These are phyloP conservation scores for Sclerotiophoma versabilis DNA, from an alignment of 2,329 filamentous ascomycete genomes.

Conservation along the genomic window DNA sequence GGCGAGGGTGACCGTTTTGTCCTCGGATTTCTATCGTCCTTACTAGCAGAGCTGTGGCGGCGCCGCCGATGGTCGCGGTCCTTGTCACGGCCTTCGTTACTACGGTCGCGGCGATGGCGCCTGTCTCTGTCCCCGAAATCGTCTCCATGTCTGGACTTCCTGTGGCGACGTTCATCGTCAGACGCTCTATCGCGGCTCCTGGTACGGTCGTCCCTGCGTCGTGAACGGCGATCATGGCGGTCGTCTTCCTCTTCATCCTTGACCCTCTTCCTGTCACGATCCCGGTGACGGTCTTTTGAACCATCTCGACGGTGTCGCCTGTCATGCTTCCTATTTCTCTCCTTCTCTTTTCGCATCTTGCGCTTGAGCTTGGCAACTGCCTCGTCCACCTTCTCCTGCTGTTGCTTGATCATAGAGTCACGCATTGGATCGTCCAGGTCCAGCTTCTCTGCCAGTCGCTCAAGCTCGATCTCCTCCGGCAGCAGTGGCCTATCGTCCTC, in stretches of 20 bases:
- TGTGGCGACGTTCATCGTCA: constrained; percentile 18
- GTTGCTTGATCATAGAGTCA: constrained; percentile 84
- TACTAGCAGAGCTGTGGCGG: constrained; percentile 22
- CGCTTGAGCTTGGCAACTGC: constrained; percentile 66
- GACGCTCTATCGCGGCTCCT: constrained; percentile 23
- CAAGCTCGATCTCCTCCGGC: constrained; percentile 82
- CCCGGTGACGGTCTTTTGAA: constrained; percentile 34
- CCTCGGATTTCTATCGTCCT: constrained; percentile 17
- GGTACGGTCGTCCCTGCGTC: constrained; percentile 21
- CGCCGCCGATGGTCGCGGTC: constrained; percentile 13
- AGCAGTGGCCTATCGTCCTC: constrained; percentile 68
- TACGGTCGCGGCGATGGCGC: constrained; percentile 23
- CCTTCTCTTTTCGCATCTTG: constrained; percentile 55
- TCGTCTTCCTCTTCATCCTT: constrained; percentile 27
- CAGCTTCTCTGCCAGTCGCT: constrained; percentile 75
- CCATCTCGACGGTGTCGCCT: constrained; percentile 35
- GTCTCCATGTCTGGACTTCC: constrained; percentile 16
- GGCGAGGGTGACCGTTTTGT: constrained; percentile 12
- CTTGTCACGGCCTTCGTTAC: constrained; percentile 13
- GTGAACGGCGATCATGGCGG: constrained; percentile 18
- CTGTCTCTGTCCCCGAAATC: constrained; percentile 20
- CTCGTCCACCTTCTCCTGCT: constrained; percentile 83
- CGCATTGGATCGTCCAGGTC: constrained; percentile 99
- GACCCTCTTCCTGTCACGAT: constrained; percentile 30
- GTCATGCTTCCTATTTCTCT: constrained; percentile 48